phyloP scores from a whole-genome alignment of 495 filamentous ascomycete species.

The Chaetomium cochliodes region DNA sequence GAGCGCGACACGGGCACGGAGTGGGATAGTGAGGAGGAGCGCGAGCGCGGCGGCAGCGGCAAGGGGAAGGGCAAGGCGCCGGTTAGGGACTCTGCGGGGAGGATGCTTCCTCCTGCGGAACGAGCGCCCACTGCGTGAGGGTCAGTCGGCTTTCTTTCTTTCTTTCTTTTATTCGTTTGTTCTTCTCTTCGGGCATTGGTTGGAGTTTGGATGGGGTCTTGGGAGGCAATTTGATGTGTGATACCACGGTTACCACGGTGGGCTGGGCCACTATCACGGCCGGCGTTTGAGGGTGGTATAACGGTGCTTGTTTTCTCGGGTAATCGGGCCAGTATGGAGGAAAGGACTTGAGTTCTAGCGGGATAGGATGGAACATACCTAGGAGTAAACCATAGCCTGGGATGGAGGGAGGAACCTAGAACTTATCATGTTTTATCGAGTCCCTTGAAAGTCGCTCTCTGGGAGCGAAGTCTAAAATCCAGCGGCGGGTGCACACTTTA shows the following conservation, averaged over 20 bases:
- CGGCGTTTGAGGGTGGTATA: conserved; percentile 8
- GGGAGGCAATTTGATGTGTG: conserved; percentile 17
- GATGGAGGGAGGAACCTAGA: neutral
- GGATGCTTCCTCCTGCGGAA: conserved; percentile 43
- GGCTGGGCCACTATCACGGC: conserved; percentile 3
- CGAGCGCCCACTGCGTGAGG: conserved; percentile 35
- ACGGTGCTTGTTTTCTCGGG: neutral
- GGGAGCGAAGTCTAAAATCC: too few relatives aligned
- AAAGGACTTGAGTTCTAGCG: neutral
- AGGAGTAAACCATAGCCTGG: too few relatives aligned
- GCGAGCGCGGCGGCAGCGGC: conserved; percentile 33
- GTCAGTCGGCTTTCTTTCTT: conserved; percentile 3
- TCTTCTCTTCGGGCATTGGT: conserved; percentile 24
- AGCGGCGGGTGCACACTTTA: too few relatives aligned
- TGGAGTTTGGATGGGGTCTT: conserved; percentile 17
- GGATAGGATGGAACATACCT: neutral
- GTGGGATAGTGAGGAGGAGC: conserved; percentile 36
- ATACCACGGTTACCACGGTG: conserved; percentile 28
- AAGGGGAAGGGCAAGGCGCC: conserved; percentile 45
- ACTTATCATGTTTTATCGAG: neutral
- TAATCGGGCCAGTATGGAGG: neutral
- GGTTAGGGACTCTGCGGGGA: conserved; percentile 40
- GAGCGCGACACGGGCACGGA: conserved; percentile 9
- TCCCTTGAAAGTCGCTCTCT: neutral
- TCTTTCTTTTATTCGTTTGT: conserved; percentile 22